Percentiles rank a stretch among this genome's conserved stretches.
These are phyloP conservation scores for Basipetospora chlamydospora DNA, from an alignment of 2,329 filamentous ascomycete species.

Conservation along the genomic window DNA sequence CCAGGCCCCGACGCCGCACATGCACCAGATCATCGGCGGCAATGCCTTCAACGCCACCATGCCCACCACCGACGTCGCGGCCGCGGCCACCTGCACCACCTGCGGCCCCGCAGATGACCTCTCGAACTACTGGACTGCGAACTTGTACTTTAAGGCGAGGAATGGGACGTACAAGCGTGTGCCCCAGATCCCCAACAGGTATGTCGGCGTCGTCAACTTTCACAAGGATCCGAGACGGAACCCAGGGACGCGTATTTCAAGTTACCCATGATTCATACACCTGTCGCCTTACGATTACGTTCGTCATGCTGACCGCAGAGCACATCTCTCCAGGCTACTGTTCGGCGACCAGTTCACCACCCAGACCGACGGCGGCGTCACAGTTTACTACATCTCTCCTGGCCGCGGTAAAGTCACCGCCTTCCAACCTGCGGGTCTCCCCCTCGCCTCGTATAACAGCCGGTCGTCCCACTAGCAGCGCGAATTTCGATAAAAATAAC, in stretches of 20 bases:
- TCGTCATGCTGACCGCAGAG: no score
- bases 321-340: neutral
- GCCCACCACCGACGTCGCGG: constrained; percentile 10
- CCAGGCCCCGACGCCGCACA: constrained; percentile 29
- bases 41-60: no score
- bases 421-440: constrained; percentile 26
- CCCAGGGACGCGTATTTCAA: no score
- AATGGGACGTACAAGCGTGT: constrained; percentile 19
- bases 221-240: no score
- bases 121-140: constrained; percentile 20
- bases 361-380: constrained; percentile 16
- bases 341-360: neutral
- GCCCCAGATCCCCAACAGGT: constrained; percentile 22
- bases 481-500: no score
- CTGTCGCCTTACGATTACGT: no score
- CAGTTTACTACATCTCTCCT: constrained; percentile 22
- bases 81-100: constrained; percentile 22
- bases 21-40: constrained; percentile 38
- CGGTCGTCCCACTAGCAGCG: no score
- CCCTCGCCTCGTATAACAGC: no score
- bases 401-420: constrained; percentile 16
- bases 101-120: constrained; percentile 20
- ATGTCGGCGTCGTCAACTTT: constrained; percentile 14
- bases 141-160: constrained; percentile 18
- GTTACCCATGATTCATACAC: no score